phyloP scores from a whole-genome alignment of 2,329 filamentous ascomycete genomes.

The Kalmusia sp. region DNA sequence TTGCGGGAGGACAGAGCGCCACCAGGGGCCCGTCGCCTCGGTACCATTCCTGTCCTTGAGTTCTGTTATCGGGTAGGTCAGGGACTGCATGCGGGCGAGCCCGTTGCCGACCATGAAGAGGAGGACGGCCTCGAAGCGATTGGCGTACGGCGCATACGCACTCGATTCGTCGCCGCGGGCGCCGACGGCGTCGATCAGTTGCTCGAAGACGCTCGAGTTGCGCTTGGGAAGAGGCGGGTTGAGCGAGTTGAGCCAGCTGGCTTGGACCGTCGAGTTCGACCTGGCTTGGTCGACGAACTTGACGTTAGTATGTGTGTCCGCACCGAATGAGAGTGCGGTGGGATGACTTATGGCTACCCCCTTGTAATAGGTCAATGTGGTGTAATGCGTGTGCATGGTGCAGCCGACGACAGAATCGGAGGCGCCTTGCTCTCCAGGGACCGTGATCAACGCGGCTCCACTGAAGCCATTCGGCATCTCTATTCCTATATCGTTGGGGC shows the following conservation, averaged over 20 bases:
- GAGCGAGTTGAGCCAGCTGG: constrained; percentile 2
- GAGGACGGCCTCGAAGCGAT: constrained; percentile 4
- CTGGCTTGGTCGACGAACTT: neutral
- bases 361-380: neutral
- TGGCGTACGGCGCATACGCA: constrained; percentile 3
- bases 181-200: neutral
- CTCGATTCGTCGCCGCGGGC: constrained; percentile 2
- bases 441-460: too few species aligned
- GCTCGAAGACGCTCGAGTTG: constrained; percentile 1
- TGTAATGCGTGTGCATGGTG: neutral
- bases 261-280: constrained; percentile 1
- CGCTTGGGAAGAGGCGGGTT: neutral
- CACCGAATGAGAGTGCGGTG: neutral
- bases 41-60: neutral
- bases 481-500: too few species aligned
- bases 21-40: neutral
- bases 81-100: constrained; percentile 2
- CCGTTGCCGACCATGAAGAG: constrained; percentile 1
- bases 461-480: too few species aligned
- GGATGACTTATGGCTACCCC: constrained; percentile 2
- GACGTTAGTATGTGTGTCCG: constrained; percentile 2
- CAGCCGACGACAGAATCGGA: too few species aligned
- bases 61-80: constrained; percentile 1
- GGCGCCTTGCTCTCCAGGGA: too few species aligned
- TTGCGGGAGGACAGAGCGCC: neutral